Base-by-base conservation (phyloP, 2,329 filamentous ascomycete species). In the Claviceps pusilla region DNA sequence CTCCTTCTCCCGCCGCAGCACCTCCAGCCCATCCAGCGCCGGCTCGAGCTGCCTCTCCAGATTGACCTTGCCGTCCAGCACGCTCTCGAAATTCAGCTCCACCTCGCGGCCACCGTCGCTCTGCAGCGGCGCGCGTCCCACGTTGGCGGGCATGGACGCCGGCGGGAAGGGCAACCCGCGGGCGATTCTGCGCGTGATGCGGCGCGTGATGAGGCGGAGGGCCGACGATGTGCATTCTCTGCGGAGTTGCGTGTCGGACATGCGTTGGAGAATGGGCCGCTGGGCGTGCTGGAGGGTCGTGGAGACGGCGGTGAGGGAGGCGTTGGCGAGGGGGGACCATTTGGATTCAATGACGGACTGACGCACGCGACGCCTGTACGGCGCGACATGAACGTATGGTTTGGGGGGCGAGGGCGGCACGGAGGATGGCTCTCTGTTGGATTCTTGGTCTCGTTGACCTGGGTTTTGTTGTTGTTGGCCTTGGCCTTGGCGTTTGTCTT, bases 81-180 rank as follows among this genome's bases (percentile, higher is more conserved):
- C 76, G 60, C 74, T 77, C 63, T 87, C 83, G 58, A 83, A 83
- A 61, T 85, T 76, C 49, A 88, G 78, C 62, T 84, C 80, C 33
- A 74, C 71, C 48, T 76, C 77, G 51, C 79, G 73, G 16, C 73
- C 70, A 7, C 69, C 73, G 28, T 70, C 65, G 41, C 29, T 62
- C 65, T 19, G 62, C 63, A 35, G 60, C 56, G 51, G 54, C 41
- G 37, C 47, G 35, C 53, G 50, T 10, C 54, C 50, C 31, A 55
- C 45, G 53, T 52, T 14, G 56, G 64, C 57, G 5, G 61, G 57
- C 50, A 64, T 60, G 0, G 68, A 64, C 3, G 76, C 72, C 0
- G 79, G 80, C 1, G 84, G 84, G 62, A 88, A 86, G n/a, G 82
- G 82, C 52, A 86, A 71, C 11, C 78, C 79, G 39, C 74, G 76